phyloP scores from a whole-genome alignment of 768 basidiomycete species.

The Arthromyces matolae region DNA sequence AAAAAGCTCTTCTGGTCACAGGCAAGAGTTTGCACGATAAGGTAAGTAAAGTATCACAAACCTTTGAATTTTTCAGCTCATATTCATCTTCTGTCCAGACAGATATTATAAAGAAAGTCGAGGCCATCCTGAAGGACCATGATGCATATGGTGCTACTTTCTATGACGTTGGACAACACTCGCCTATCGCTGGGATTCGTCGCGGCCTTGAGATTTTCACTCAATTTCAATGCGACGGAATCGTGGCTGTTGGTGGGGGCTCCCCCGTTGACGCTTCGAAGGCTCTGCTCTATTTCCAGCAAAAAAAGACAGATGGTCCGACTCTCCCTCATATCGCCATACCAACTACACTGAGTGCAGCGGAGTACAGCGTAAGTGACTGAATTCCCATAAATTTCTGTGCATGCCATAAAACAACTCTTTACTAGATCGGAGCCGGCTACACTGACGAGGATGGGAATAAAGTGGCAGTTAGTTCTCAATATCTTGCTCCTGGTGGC shows the following conservation, averaged over 20 bases:
- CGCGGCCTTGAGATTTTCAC: slow-evolving; percentile 53
- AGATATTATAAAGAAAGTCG: slow-evolving; percentile 53
- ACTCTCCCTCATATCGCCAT: slow-evolving; percentile 70
- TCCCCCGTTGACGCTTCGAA: slow-evolving; percentile 80
- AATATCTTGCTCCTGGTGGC: slow-evolving; percentile 61
- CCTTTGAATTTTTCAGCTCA: not conserved
- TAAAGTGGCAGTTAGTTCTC: slow-evolving; percentile 57
- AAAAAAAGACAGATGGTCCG: slow-evolving; percentile 49
- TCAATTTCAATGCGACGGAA: slow-evolving; percentile 56
- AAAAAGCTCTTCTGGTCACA: slow-evolving; percentile 68
- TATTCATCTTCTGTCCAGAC: slow-evolving; percentile 37
- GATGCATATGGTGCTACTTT: slow-evolving; percentile 67
- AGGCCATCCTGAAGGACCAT: slow-evolving; percentile 50
- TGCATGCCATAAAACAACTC: too few relatives aligned
- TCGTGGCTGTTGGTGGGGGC: slow-evolving; percentile 76
- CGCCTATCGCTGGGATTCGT: slow-evolving; percentile 63
- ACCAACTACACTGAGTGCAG: slow-evolving; percentile 78
- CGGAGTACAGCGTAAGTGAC: slow-evolving; percentile 66
- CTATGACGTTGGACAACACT: slow-evolving; percentile 69
- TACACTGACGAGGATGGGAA: slow-evolving; percentile 66
- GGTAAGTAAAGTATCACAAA: too few relatives aligned
- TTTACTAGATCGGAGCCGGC: slow-evolving; percentile 56
- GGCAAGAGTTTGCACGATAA: slow-evolving; percentile 66
- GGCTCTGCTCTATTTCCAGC: slow-evolving; percentile 60
- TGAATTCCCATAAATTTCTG: too few relatives aligned